Conservation (phyloP, 2,329 filamentous ascomycete genomes). For the Arthrinium phaeospermum region DNA sequence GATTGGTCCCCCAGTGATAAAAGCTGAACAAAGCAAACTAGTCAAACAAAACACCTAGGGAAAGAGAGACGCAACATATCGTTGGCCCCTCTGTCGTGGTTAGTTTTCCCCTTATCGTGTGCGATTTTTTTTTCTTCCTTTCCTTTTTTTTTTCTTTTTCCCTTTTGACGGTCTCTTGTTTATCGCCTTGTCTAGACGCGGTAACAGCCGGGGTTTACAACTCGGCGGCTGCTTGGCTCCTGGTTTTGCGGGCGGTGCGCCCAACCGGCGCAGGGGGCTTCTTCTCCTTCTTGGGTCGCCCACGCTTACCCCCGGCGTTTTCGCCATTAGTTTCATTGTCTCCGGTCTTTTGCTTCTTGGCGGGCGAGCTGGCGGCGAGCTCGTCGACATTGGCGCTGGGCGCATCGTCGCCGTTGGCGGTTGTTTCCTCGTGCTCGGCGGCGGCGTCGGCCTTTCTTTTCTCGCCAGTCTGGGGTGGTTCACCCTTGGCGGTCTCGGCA, state of each 20-base stretch:
- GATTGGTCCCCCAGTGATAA: background rate
- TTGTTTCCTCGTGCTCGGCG: slow-evolving; percentile 19
- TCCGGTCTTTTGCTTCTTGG: slow-evolving; percentile 28
- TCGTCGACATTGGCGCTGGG: slow-evolving; percentile 23
- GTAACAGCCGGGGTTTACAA: background rate
- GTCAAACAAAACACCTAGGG: background rate
- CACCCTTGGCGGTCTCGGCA: slow-evolving; percentile 28
- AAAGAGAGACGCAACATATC: slow-evolving; percentile 2
- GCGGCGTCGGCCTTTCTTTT: slow-evolving; percentile 36
- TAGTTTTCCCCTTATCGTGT: background rate
- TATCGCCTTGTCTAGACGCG: background rate
- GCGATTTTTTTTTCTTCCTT: background rate
- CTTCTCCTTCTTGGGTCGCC: slow-evolving; percentile 43
- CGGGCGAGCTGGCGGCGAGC: background rate
- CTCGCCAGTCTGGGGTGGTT: slow-evolving; percentile 27
- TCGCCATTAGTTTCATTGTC: slow-evolving; percentile 35
- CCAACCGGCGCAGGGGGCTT: slow-evolving; percentile 39
- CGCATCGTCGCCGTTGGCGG: slow-evolving; percentile 25
- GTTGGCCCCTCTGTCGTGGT: background rate
- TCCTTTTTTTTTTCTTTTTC: background rate
- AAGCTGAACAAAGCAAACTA: slow-evolving; percentile 1
- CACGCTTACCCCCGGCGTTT: slow-evolving; percentile 38
- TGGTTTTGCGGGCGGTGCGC: slow-evolving; percentile 44
- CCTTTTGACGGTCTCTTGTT: background rate
- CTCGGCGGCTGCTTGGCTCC: slow-evolving; percentile 40